Evolutionary conservation across 2,329 filamentous ascomycete species (phyloP), one percentile per base, ranked within the genome.

Genomic region (Penicillium sp.): DNA sequence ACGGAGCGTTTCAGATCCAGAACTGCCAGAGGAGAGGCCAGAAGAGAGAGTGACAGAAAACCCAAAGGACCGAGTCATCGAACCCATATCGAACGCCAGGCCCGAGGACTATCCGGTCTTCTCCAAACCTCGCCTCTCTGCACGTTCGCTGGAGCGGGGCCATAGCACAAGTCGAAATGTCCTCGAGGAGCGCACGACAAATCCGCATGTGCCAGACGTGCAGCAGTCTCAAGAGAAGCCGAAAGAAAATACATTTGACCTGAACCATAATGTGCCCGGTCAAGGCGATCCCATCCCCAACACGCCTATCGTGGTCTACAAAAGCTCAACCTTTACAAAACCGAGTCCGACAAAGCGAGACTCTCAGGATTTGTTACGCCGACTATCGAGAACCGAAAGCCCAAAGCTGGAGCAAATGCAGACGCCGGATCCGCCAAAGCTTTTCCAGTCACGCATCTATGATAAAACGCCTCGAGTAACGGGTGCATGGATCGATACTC

Each of bases 401-500:
- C 72, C 74, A 11, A 72, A 67, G 49, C 61, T 67, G 31, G 68
- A 65, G 35, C 61, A 67, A 21, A 57, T 64, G 9, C 66, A 69
- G 49, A 77, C 75, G 0, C 76, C 75, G 3, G 71, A 76, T 37
- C 65, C 65, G 46, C 57, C 65, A 24, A 76, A 72, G 52, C 49
- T 65, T 6, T 64, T 65, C 14, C 64, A 71, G 31, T 65, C 67
- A 14, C 68, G 63, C 26, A 68, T 76, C 21, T 74, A 76, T 35
- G 71, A 74, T 33, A 77, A 78, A 59, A 80, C 78, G 1, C 78
- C 78, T 3, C 69, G 74, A 37, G 76, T 79, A 10, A 74, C 73
- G 19, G 78, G 78, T 13, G 77, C 76, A 2, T 80, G 77, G 76
- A 74, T 79, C 33, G 77, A 80, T 61, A 80, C 78, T 1, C 78